Evolutionary conservation across 108 stramenopile species (phyloP).

Genomic region (Aurantiochytrium sp.): DNA sequence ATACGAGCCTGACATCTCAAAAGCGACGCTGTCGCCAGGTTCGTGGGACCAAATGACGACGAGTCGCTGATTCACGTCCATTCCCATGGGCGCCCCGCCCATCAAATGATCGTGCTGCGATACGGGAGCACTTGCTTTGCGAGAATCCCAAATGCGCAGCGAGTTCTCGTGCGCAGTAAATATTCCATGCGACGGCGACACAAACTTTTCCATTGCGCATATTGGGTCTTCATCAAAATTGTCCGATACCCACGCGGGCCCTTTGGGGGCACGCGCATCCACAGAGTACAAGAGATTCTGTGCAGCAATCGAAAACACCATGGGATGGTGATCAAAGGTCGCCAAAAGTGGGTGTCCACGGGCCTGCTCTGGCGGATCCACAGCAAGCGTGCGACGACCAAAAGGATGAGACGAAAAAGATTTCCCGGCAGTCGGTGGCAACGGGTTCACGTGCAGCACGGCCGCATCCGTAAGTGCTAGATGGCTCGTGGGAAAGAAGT

Average conservation of each 20-base stretch:
- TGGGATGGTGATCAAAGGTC: constrained; percentile 88
- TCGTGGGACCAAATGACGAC: neutral
- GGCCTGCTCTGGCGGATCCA: constrained; percentile 30
- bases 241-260: neutral
- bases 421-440: neutral
- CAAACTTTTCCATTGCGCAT: constrained; percentile 92
- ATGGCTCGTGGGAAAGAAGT: constrained; percentile 40
- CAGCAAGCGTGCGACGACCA: neutral
- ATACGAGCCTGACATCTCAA: neutral
- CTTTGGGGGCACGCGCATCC: constrained; percentile 45
- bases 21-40: neutral
- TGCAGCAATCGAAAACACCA: constrained; percentile 83
- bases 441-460: constrained; percentile 67
- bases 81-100: neutral
- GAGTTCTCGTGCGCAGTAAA: constrained; percentile 70
- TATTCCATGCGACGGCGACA: constrained; percentile 84
- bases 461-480: constrained; percentile 85
- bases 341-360: constrained; percentile 77
- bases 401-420: neutral
- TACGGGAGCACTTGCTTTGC: neutral
- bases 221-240: constrained; percentile 68
- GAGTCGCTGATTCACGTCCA: neutral
- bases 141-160: constrained; percentile 31
- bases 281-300: constrained; percentile 77
- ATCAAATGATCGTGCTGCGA: neutral